These are phyloP conservation scores for Venturiaceae sp. DNA, from an alignment of 2,329 filamentous ascomycete genomes.

Conservation along the genomic window DNA sequence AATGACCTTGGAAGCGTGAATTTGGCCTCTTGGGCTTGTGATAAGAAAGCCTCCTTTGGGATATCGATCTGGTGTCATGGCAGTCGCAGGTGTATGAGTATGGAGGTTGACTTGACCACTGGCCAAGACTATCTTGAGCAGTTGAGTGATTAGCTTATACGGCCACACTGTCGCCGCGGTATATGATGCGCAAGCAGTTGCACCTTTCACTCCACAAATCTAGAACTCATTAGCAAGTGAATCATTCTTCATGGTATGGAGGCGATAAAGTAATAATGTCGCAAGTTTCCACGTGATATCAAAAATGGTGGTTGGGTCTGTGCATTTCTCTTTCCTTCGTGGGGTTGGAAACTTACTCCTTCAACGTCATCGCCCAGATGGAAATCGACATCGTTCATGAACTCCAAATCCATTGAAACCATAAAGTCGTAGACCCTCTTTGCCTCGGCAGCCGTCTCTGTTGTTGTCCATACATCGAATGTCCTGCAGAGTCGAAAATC, in stretches of 20 bases:
- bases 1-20: constrained; percentile 55
- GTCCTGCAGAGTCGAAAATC: neutral
- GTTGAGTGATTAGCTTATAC: constrained; percentile 70
- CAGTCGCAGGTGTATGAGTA: constrained; percentile 55
- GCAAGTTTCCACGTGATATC: neutral
- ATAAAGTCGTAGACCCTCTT: no score
- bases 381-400: neutral
- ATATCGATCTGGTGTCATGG: constrained; percentile 14
- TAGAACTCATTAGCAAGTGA: neutral
- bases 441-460: neutral
- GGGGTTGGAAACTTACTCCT: neutral
- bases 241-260: no score
- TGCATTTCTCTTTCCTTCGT: neutral
- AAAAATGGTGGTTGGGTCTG: neutral
- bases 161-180: constrained; percentile 67
- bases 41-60: neutral
- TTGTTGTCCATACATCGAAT: neutral
- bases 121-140: constrained; percentile 51
- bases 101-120: constrained; percentile 56
- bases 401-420: neutral
- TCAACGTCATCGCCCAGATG: neutral
- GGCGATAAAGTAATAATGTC: neutral
- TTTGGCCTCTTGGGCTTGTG: constrained; percentile 62
- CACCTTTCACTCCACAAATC: neutral
- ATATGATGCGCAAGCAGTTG: constrained; percentile 22